Evolutionary conservation across 495 filamentous ascomycete genomes (phyloP).

Genomic region (Penicillium cinerascens): DNA sequence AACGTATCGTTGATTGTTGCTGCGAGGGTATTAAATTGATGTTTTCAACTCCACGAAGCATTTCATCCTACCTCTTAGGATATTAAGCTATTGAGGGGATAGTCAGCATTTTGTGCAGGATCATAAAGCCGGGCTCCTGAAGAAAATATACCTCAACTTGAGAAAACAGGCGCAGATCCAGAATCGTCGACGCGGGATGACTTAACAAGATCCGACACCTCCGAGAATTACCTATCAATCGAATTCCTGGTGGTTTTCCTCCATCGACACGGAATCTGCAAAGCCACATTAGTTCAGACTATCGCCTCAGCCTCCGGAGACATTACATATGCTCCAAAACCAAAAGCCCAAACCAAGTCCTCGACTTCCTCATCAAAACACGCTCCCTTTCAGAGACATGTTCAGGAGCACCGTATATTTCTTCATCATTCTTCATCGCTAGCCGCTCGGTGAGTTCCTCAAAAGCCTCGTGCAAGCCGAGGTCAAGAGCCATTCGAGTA

Average conservation of each 20-base stretch:
- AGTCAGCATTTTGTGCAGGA: background rate
- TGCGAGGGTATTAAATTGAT: background rate
- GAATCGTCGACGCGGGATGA: slow-evolving; percentile 38
- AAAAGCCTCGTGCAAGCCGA: slow-evolving; percentile 42
- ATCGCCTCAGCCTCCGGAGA: too few relatives aligned
- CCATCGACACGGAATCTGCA: slow-evolving; percentile 48
- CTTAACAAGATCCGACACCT: slow-evolving; percentile 42
- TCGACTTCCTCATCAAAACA: slow-evolving; percentile 34
- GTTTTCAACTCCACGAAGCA: background rate
- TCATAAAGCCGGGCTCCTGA: background rate
- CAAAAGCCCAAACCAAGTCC: slow-evolving; percentile 47
- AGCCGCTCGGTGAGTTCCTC: slow-evolving; percentile 34
- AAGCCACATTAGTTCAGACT: slow-evolving; percentile 1
- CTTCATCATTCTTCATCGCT: slow-evolving; percentile 26
- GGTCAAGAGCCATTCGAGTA: slow-evolving; percentile 44
- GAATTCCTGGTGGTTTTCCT: slow-evolving; percentile 46
- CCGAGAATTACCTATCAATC: slow-evolving; percentile 35
- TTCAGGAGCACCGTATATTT: slow-evolving; percentile 7
- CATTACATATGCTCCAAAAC: slow-evolving; percentile 47
- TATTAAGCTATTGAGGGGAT: slow-evolving; percentile 28
- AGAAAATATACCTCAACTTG: slow-evolving; percentile 44
- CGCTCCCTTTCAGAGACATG: slow-evolving; percentile 26
- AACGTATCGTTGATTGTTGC: slow-evolving; percentile 36
- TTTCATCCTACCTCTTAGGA: slow-evolving; percentile 34
- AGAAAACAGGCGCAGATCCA: slow-evolving; percentile 49